Evolutionary conservation across 2,329 filamentous ascomycete species (phyloP).

Genomic region (Hymenotorrendiella dingleyae): DNA sequence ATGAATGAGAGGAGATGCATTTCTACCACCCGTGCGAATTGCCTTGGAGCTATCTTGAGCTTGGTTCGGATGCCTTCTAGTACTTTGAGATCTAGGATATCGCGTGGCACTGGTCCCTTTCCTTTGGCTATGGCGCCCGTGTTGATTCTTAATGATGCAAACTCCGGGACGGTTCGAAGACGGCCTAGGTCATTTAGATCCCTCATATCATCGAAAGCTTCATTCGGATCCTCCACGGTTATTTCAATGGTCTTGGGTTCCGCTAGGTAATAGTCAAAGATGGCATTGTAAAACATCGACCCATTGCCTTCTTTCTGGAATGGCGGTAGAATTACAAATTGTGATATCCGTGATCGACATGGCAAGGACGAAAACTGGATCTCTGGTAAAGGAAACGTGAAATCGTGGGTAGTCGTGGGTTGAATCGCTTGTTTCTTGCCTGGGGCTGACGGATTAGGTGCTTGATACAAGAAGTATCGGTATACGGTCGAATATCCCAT

Average conservation of each 20-base stretch:
- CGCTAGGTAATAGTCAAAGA: conserved; percentile 64
- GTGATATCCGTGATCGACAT: conserved; percentile 78
- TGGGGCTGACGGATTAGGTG: conserved; percentile 37
- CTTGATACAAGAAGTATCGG: conserved; percentile 66
- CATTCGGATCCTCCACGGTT: conserved; percentile 90
- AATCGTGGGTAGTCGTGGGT: conserved; percentile 26
- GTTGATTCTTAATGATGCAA: conserved; percentile 51
- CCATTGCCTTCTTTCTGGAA: conserved; percentile 81
- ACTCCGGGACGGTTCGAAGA: conserved; percentile 53
- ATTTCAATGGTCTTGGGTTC: conserved; percentile 66
- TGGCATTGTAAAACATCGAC: conserved; percentile 70
- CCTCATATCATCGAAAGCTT: conserved; percentile 74
- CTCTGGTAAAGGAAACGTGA: conserved; percentile 34
- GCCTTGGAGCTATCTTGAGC: conserved; percentile 69
- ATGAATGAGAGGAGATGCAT: conserved; percentile 65
- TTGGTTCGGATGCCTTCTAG: conserved; percentile 52
- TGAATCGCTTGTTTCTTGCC: conserved; percentile 30
- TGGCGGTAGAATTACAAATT: conserved; percentile 85
- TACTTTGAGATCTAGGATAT: conserved; percentile 52
- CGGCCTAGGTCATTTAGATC: conserved; percentile 67
- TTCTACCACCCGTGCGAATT: conserved; percentile 69
- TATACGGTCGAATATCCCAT: conserved; percentile 89
- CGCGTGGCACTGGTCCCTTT: conserved; percentile 41
- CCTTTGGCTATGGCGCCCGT: conserved; percentile 43
- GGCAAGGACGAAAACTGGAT: conserved; percentile 54